Evolutionary conservation across 73 alveolate species (phyloP).

Genomic region (Tetrahymena elliotti): DNA sequence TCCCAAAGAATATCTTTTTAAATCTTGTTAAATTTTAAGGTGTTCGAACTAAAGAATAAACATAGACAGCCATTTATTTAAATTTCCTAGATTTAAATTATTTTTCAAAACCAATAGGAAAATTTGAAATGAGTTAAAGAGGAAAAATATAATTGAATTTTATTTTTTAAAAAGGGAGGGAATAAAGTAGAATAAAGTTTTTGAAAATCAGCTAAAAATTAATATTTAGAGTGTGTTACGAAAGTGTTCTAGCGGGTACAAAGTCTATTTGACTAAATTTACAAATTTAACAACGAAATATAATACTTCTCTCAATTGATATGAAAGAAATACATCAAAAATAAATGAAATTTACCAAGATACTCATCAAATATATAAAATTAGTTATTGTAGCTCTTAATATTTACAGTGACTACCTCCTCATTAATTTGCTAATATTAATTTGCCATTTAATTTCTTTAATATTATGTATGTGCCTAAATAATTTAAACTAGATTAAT

Average conservation of each 20-base stretch:
- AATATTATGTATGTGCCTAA: neutral
- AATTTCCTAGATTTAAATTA: neutral
- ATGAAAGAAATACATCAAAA: neutral
- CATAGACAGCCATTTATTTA: neutral
- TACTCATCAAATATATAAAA: neutral
- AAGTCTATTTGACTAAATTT: neutral
- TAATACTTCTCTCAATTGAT: too few species aligned
- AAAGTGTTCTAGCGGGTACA: neutral
- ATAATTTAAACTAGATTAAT: neutral
- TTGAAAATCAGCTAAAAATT: neutral
- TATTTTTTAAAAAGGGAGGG: too few species aligned
- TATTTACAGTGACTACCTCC: neutral
- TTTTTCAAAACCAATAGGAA: neutral
- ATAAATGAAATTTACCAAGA: neutral
- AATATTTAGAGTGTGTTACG: neutral
- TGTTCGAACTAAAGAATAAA: neutral
- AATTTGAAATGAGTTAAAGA: neutral
- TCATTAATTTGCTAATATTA: neutral
- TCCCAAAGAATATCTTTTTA: neutral
- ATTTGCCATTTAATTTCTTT: too few species aligned
- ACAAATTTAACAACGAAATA: neutral
- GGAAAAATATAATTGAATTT: too few species aligned
- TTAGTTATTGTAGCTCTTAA: neutral
- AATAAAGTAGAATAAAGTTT: neutral
- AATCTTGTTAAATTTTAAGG: too few species aligned